Evolutionary conservation across 768 basidiomycete genomes (phyloP), one percentile per base, ranked within the genome.

Genomic region (Boletus edulis): DNA sequence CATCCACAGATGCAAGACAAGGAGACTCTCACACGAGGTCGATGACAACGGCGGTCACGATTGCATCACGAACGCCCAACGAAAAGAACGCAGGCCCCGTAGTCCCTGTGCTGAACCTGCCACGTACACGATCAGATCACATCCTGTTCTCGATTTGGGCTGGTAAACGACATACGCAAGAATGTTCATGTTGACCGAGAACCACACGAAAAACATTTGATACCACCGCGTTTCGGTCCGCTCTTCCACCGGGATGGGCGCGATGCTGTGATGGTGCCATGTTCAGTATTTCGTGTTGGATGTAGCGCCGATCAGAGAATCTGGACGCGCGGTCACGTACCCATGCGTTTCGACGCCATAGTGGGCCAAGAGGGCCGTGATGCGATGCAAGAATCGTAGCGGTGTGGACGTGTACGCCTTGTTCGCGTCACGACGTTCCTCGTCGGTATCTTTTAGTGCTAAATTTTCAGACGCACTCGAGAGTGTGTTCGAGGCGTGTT

Each of bases 151-250:
- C 14, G 17, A 11, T 20, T 12, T 20, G 9, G 27, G 27, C 27
- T 29, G 27, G 29, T 8, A 32, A 12, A 48, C 14, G 6, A 68
- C 78, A 32, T 55, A 79, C 75, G 68, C 53, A 42, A 78, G 64
- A 32, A 80, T 67, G 54, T 78, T 78, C 66, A 78, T 68, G 53
- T 75, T 77, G 29, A 74, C 68, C 31, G 78, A 77, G 57, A 80
- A 75, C 78, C 78, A 80, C n/a, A 78, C 72, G 61, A 80, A 79
- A 59, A 79, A 80, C 68, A 78, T 68, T 58, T 80, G 77, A 54
- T 73, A 77, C 61, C 77, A 70, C 22, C 71, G 69, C 7, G 68
- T 73, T 27, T 80, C 76, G 20, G 72, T 67, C 32, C 78, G 68
- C 50, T 71, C 65, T 22, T 67, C 67, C 1, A 53, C 59, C 2